Percentiles rank a stretch among this genome's conserved stretches.
Evolutionary conservation across 495 filamentous ascomycete species (phyloP).

Genomic region (Neurospora tetraspora): DNA sequence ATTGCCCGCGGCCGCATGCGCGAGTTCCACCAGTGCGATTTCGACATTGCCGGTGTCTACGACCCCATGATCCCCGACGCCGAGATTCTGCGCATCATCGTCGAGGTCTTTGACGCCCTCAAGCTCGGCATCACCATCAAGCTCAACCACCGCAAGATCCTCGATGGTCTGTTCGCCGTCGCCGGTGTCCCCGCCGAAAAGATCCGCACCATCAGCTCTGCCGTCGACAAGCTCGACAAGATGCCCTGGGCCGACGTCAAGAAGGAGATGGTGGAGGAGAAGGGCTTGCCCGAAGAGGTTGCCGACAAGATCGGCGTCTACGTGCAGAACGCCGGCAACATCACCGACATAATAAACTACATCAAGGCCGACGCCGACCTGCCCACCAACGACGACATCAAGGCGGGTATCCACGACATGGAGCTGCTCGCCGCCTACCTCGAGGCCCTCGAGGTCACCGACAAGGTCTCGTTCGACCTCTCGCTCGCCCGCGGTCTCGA

Average conservation of each 20-base stretch:
- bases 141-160: slow-evolving; percentile 89
- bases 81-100: slow-evolving; percentile 77
- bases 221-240: slow-evolving; percentile 96
- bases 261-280: slow-evolving; percentile 88
- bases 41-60: slow-evolving; percentile 85
- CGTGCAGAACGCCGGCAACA: slow-evolving; percentile 55
- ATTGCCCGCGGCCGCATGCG: slow-evolving; percentile 64
- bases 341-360: slow-evolving; percentile 54
- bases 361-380: slow-evolving; percentile 54
- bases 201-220: slow-evolving; percentile 76
- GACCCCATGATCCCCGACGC: slow-evolving; percentile 95
- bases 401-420: slow-evolving; percentile 75
- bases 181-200: slow-evolving; percentile 82
- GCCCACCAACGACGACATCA: slow-evolving; percentile 56
- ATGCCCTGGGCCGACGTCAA: slow-evolving; percentile 80
- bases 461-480: slow-evolving; percentile 71
- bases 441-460: slow-evolving; percentile 58
- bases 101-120: slow-evolving; percentile 77
- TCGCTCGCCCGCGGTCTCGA: slow-evolving; percentile 78
- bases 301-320: slow-evolving; percentile 83
- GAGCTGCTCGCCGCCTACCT: slow-evolving; percentile 71
- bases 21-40: slow-evolving; percentile 97
- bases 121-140: slow-evolving; percentile 69
- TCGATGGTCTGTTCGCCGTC: slow-evolving; percentile 86
- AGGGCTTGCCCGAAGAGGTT: slow-evolving; percentile 61